A percentile compares a stretch with the other conserved stretches of the same genome.
Evolutionary conservation across 164 flowering plant species (phyloP).

Genomic region (Saururus chinensis): DNA sequence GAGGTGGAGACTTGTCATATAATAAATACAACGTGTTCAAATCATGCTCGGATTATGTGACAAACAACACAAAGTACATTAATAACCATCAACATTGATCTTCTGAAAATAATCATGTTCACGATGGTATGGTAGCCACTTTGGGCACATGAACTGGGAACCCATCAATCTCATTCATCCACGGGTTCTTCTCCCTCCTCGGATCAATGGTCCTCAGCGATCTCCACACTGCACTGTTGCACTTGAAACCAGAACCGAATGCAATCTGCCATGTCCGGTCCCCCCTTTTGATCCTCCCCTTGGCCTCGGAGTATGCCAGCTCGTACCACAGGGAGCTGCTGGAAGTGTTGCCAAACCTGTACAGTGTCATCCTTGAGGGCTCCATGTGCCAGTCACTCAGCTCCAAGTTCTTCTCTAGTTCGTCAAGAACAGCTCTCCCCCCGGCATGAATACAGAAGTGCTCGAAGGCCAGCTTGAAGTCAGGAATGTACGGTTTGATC

Average conservation of each 20-base stretch:
- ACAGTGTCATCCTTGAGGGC: slow-evolving; percentile 78
- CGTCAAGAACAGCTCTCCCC: slow-evolving; percentile 72
- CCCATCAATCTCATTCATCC: slow-evolving; percentile 66
- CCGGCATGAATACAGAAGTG: slow-evolving; percentile 86
- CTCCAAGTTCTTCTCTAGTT: slow-evolving; percentile 73
- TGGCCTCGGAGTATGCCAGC: slow-evolving; percentile 64
- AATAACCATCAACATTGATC: no score
- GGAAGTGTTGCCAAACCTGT: slow-evolving; percentile 77
- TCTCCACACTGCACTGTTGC: slow-evolving; percentile 79
- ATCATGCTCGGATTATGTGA: no score
- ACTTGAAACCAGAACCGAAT: slow-evolving; percentile 82
- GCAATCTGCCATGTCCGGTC: slow-evolving; percentile 84
- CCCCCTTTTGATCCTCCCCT: slow-evolving; percentile 63
- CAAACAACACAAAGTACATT: no score
- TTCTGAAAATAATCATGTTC: no score
- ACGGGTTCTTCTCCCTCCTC: slow-evolving; percentile 59
- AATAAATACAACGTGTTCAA: no score
- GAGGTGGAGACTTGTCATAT: no score
- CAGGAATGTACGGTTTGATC: slow-evolving; percentile 69
- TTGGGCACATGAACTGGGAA: slow-evolving; percentile 36
- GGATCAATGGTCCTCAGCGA: slow-evolving; percentile 45
- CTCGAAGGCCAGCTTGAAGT: slow-evolving; percentile 76
- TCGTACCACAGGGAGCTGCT: slow-evolving; percentile 84
- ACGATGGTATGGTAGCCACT: no score
- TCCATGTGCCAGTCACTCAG: slow-evolving; percentile 69